Conservation (phyloP, 768 basidiomycete species). For the Rhizopogon roseolus region DNA sequence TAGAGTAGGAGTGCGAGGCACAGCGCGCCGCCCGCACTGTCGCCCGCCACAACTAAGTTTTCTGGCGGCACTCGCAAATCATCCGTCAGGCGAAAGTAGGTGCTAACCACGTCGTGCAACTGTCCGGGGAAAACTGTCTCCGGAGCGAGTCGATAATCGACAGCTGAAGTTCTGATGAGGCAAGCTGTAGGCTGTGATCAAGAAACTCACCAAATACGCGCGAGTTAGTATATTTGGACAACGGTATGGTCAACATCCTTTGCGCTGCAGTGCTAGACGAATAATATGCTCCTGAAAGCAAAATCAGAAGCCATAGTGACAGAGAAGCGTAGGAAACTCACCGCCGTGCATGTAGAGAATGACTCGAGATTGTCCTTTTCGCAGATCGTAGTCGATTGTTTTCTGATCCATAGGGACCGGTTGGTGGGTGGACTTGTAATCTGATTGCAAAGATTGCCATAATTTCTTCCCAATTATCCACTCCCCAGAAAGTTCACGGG, state of each 20-base stretch:
- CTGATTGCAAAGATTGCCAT: constrained; percentile 82
- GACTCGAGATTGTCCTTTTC: constrained; percentile 64
- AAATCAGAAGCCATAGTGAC: constrained; percentile 1
- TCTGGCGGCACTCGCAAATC: constrained; percentile 89
- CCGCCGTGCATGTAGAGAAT: constrained; percentile 95
- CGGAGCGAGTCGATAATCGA: constrained; percentile 95
- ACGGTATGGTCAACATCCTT: constrained; percentile 82
- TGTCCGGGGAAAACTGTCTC: constrained; percentile 94
- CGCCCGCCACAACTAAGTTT: constrained; percentile 85
- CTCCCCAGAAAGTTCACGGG: constrained; percentile 83
- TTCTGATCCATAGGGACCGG: constrained; percentile 14
- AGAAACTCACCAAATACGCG: constrained; percentile 76
- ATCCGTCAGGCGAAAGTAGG: constrained; percentile 82
- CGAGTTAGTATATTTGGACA: constrained; percentile 84
- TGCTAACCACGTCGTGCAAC: constrained; percentile 77
- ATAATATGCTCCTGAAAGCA: constrained; percentile 78
- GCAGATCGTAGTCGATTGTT: constrained; percentile 12
- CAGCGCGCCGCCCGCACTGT: constrained; percentile 92
- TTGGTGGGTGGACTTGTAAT: constrained; percentile 57
- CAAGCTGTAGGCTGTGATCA: background rate
- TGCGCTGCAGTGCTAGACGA: constrained; percentile 88
- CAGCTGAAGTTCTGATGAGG: constrained; percentile 38
- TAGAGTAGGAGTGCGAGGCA: constrained; percentile 87
- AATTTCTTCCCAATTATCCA: constrained; percentile 95
- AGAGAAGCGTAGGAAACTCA: constrained; percentile 27